These are phyloP conservation scores for Pythium rishiriense DNA, from an alignment of 352 stramenopile species.

Conservation along the genomic window DNA sequence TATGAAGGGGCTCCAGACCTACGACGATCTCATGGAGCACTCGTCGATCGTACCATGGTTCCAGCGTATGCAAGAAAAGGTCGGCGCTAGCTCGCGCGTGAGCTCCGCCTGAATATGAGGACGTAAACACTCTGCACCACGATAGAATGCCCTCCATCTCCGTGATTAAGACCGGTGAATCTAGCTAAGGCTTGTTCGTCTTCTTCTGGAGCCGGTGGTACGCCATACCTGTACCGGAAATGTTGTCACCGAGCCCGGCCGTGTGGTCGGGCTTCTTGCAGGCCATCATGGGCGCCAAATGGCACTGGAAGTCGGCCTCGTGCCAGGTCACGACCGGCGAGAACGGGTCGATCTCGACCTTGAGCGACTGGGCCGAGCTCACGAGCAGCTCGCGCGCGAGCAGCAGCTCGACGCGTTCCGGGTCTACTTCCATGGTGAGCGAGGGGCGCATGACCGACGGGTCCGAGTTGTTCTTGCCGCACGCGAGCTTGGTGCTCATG, in stretches of 20 bases:
- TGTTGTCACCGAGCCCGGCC: constrained; percentile 83
- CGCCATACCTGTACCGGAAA: constrained; percentile 80
- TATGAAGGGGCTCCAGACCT: constrained; percentile 81
- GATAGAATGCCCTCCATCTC: background rate
- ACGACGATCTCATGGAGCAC: constrained; percentile 75
- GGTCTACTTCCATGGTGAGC: constrained; percentile 70
- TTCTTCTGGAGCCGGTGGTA: constrained; percentile 64
- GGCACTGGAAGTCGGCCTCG: constrained; percentile 74
- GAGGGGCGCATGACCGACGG: constrained; percentile 52
- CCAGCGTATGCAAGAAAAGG: constrained; percentile 59
- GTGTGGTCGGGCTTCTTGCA: constrained; percentile 85
- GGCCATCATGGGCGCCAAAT: constrained; percentile 77
- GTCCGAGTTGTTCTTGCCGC: constrained; percentile 51
- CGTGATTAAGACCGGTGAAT: too few relatives aligned
- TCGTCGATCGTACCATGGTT: constrained; percentile 78
- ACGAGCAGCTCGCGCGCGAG: constrained; percentile 56
- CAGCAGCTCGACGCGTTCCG: constrained; percentile 67
- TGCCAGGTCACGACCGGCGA: constrained; percentile 66
- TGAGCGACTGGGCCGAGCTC: constrained; percentile 52
- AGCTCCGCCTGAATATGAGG: constrained; percentile 23
- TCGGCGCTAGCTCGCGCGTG: constrained; percentile 52
- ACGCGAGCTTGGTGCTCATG: constrained; percentile 83
- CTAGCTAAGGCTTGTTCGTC: background rate
- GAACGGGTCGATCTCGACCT: constrained; percentile 67
- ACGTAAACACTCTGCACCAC: background rate